Percentiles rank a stretch among this genome's conserved stretches.
phyloP scores from a whole-genome alignment of 1,284 basidiomycete species.

The Fomitopsis palustris region DNA sequence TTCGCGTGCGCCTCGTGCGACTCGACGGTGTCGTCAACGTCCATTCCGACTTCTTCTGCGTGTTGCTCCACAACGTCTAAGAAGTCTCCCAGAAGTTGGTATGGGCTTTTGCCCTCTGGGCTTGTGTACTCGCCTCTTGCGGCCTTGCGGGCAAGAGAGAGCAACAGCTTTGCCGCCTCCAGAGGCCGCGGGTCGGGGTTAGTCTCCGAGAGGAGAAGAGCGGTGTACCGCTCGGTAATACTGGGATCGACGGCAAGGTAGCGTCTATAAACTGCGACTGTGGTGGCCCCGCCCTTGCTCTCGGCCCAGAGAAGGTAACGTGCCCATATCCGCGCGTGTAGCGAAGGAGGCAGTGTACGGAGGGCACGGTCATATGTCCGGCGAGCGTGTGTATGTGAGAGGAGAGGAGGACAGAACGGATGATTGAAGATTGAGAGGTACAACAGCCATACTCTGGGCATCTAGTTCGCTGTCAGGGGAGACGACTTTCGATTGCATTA shows the following conservation, averaged over 20 bases:
- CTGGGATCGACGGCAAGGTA: slow-evolving; percentile 86
- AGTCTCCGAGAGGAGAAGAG: slow-evolving; percentile 67
- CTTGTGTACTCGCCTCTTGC: slow-evolving; percentile 81
- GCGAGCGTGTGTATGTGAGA: slow-evolving; percentile 89
- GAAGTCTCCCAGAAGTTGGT: slow-evolving; percentile 92
- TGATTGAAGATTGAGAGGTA: slow-evolving; percentile 92
- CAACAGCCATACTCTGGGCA: slow-evolving; percentile 93
- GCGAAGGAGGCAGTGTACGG: slow-evolving; percentile 88
- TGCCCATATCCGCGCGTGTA: slow-evolving; percentile 95
- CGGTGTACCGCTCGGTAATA: slow-evolving; percentile 83
- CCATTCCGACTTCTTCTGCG: slow-evolving; percentile 90
- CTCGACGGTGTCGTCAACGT: slow-evolving; percentile 69
- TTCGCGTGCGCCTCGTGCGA: slow-evolving; percentile 44
- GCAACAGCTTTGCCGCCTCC: slow-evolving; percentile 89
- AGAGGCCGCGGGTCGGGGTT: slow-evolving; percentile 77
- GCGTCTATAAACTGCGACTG: slow-evolving; percentile 85
- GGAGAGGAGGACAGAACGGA: slow-evolving; percentile 80
- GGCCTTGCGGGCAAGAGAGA: slow-evolving; percentile 83
- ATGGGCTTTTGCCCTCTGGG: slow-evolving; percentile 93
- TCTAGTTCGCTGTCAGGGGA: slow-evolving; percentile 39
- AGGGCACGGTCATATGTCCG: slow-evolving; percentile 94
- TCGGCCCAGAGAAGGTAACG: slow-evolving; percentile 96
- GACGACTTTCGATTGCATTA: slow-evolving; percentile 1
- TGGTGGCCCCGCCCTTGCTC: slow-evolving; percentile 77
- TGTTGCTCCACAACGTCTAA: slow-evolving; percentile 90